A percentile compares a stretch with the other conserved stretches of the same genome.
Conservation (phyloP, 2,329 filamentous ascomycete genomes). For the Fusarium humuli region DNA sequence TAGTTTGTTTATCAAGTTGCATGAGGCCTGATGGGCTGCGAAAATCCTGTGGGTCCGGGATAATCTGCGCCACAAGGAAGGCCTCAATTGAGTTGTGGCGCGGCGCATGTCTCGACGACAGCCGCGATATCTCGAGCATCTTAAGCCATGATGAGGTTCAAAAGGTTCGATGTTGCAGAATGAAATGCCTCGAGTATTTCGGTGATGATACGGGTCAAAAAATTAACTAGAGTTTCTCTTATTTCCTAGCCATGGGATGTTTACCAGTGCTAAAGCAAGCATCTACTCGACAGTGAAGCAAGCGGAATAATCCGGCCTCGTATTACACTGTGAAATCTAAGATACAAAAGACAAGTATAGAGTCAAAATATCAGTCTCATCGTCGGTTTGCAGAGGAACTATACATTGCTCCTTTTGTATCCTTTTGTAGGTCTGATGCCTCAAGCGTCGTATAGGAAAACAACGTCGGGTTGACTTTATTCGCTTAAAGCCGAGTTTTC, state of each 20-base stretch:
- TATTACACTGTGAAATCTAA: background rate
- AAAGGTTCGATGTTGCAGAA: background rate
- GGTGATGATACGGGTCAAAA: accelerated
- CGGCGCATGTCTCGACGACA: background rate
- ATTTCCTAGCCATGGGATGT: background rate
- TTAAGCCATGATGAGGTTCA: background rate
- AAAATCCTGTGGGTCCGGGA: background rate
- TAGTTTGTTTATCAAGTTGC: background rate
- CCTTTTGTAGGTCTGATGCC: background rate
- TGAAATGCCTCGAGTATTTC: background rate
- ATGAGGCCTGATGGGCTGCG: background rate
- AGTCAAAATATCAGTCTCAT: background rate
- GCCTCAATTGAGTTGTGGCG: background rate
- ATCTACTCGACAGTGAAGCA: background rate
- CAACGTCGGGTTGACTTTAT: background rate
- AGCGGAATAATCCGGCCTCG: background rate
- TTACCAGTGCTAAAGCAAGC: background rate
- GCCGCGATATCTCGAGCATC: background rate
- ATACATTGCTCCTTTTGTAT: background rate
- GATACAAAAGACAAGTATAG: background rate
- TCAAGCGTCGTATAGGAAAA: background rate
- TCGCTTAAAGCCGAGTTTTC: background rate
- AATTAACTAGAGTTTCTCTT: background rate
- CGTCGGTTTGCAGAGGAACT: background rate
- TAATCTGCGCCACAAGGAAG: background rate